These are phyloP conservation scores for Globisporangium okanoganense DNA, from an alignment of 352 stramenopile genomes.

Conservation along the genomic window DNA sequence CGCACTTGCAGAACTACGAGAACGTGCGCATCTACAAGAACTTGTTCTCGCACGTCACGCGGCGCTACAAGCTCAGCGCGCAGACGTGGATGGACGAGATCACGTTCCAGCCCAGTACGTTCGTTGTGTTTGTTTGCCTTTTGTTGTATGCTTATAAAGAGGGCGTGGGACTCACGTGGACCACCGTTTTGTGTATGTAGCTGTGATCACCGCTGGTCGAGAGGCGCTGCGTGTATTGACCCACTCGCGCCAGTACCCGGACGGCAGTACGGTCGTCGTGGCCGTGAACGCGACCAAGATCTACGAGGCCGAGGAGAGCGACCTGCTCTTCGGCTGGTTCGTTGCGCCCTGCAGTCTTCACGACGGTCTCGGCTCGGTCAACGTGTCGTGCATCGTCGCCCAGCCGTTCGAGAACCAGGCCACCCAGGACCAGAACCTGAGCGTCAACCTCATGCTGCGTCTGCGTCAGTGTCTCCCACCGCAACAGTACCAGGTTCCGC, in stretches of 20 bases:
- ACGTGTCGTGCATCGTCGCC: conserved; percentile 52
- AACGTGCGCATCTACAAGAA: conserved; percentile 47
- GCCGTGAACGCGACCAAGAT: conserved; percentile 23
- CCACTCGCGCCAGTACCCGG: conserved; percentile 54
- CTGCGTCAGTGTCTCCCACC: conserved; percentile 28
- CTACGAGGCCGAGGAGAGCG: conserved; percentile 21
- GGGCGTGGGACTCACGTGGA: not conserved
- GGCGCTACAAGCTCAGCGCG: conserved; percentile 38
- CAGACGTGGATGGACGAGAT: conserved; percentile 55
- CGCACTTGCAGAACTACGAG: conserved; percentile 43
- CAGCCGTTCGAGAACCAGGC: conserved; percentile 30
- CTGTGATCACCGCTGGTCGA: conserved; percentile 8
- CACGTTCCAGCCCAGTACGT: conserved; percentile 29
- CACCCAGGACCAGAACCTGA: conserved; percentile 29
- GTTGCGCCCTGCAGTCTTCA: conserved; percentile 35
- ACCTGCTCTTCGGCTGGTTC: conserved; percentile 62
- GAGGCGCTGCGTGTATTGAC: conserved; percentile 32
- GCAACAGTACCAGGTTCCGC: not conserved
- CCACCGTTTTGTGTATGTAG: not conserved
- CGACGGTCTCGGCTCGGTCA: conserved; percentile 29
- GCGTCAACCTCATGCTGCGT: conserved; percentile 42
- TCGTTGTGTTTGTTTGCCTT: not conserved
- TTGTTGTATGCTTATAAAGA: not conserved
- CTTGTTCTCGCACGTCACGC: conserved; percentile 37
- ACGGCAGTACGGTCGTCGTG: conserved; percentile 53